phyloP scores from a whole-genome alignment of 345 rosid genomes.

The Euphorbia tirucalli region DNA sequence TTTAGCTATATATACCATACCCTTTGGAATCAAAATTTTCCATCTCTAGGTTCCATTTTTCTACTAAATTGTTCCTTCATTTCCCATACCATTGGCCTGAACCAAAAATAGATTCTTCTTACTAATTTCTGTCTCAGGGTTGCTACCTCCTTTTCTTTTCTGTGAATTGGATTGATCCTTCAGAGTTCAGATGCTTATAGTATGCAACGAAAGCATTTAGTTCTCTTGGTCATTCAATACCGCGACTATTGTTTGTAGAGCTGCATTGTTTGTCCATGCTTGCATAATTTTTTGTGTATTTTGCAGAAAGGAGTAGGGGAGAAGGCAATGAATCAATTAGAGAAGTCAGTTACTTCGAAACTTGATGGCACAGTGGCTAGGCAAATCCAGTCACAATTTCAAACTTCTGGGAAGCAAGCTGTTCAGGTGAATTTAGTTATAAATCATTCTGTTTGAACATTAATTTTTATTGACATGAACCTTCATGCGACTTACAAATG shows the following conservation, averaged over 20 bases:
- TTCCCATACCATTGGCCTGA: background rate
- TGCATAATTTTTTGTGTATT: background rate
- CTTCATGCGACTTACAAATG: background rate
- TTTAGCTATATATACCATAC: too few relatives aligned
- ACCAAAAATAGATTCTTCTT: background rate
- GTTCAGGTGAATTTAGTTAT: constrained; percentile 56
- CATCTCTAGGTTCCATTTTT: background rate
- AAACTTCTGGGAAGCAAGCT: constrained; percentile 89
- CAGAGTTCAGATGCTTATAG: background rate
- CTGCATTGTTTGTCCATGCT: background rate
- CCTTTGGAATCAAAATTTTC: background rate
- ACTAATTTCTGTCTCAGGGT: constrained; percentile 3
- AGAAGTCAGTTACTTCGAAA: constrained; percentile 71
- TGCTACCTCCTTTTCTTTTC: background rate
- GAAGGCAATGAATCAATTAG: constrained; percentile 81
- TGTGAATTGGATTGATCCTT: constrained; percentile 8
- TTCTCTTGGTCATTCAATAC: background rate
- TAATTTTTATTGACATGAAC: background rate
- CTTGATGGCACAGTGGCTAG: constrained; percentile 76
- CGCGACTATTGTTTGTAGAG: background rate
- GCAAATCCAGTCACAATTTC: constrained; percentile 87
- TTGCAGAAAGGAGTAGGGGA: constrained; percentile 81
- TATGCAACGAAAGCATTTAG: constrained; percentile 1
- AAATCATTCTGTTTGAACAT: background rate
- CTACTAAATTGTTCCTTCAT: too few relatives aligned